Evolutionary conservation across 129 eudicot species (phyloP).

Genomic region (Tanacetum coccineum): DNA sequence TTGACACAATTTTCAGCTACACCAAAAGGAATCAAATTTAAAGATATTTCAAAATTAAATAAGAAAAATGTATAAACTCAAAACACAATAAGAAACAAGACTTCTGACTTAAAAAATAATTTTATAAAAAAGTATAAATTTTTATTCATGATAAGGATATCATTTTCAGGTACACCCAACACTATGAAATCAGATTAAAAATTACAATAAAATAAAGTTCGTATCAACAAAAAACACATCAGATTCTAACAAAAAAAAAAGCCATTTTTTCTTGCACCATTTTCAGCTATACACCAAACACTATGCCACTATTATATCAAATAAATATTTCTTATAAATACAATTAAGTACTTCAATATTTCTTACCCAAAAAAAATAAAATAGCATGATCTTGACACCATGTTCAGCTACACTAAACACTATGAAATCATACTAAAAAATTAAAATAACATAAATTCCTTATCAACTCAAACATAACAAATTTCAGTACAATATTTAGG

Average conservation of each 20-base stretch:
- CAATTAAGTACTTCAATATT: background rate
- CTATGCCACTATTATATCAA: too few relatives aligned
- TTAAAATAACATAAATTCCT: background rate
- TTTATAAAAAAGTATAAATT: background rate
- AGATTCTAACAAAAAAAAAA: background rate
- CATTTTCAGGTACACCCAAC: conserved; percentile 14
- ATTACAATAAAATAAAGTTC: background rate
- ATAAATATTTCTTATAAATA: too few relatives aligned
- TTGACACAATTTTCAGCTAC: background rate
- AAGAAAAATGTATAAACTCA: background rate
- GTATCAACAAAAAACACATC: conserved; percentile 8
- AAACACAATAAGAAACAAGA: conserved; percentile 6
- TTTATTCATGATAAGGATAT: too few relatives aligned
- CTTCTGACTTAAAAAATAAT: background rate
- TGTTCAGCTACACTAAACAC: conserved; percentile 26
- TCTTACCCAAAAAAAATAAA: conserved; percentile 14
- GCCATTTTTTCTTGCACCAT: too few relatives aligned
- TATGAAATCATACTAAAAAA: conserved; percentile 7
- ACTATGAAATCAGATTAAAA: conserved; percentile 11
- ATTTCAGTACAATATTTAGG: too few relatives aligned
- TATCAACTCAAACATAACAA: background rate
- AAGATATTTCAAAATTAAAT: background rate
- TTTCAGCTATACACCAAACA: too few relatives aligned
- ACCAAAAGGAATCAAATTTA: conserved; percentile 5
- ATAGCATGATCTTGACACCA: conserved; percentile 69